These are phyloP conservation scores for Suillus luteus DNA, from an alignment of 768 basidiomycete species.

Conservation along the genomic window DNA sequence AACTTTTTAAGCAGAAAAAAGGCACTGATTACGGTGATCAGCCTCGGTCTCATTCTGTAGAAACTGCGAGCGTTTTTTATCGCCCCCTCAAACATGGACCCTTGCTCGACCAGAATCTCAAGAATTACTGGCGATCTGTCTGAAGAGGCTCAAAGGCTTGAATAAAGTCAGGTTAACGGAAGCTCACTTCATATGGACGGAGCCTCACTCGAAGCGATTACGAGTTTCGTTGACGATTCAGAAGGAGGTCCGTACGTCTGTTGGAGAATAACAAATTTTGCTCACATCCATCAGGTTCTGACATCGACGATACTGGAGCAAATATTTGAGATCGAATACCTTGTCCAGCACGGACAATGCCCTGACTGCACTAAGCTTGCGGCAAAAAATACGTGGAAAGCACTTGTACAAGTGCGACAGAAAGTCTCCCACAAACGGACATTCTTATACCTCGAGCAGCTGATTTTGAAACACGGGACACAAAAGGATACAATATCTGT, in stretches of 20 bases:
- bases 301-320: constrained; percentile 96
- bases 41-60: constrained; percentile 91
- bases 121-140: constrained; percentile 90
- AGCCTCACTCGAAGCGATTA: constrained; percentile 93
- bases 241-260: constrained; percentile 74
- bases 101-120: constrained; percentile 87
- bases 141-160: constrained; percentile 93
- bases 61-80: constrained; percentile 94
- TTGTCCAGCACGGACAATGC: constrained; percentile 95
- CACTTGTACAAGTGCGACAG: constrained; percentile 97
- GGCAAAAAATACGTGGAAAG: constrained; percentile 99
- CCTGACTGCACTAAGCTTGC: constrained; percentile 91
- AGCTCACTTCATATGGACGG: constrained; percentile 99
- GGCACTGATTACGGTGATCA: constrained; percentile 31
- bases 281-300: constrained; percentile 59
- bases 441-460: constrained; percentile 95
- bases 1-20: background rate
- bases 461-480: constrained; percentile 94
- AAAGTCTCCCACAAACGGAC: constrained; percentile 98
- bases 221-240: constrained; percentile 95
- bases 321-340: constrained; percentile 94
- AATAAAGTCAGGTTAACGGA: constrained; percentile 96
- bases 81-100: constrained; percentile 87
- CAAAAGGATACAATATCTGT: constrained; percentile 96
- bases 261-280: background rate